Percentiles rank a stretch among this genome's conserved stretches.
These are phyloP conservation scores for Scheffersomyces segobiensis DNA, from an alignment of 1,139 yeast species.

Conservation along the genomic window DNA sequence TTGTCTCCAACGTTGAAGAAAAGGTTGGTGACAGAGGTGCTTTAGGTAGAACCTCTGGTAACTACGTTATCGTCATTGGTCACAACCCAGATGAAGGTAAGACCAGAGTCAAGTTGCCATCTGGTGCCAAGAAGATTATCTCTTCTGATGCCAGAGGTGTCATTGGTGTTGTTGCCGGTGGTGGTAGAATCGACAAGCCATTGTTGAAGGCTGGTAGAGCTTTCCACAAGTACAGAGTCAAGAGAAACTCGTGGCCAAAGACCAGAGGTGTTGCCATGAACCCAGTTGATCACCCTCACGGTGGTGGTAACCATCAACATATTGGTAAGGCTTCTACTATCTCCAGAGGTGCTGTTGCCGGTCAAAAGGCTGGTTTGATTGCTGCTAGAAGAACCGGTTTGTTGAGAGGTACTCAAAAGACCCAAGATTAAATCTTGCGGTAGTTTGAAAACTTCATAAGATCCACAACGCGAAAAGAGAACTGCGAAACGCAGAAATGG, in stretches of 20 bases:
- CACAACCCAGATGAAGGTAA: constrained; percentile 99
- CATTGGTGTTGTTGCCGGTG: constrained; percentile 66
- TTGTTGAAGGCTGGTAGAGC: constrained; percentile 99
- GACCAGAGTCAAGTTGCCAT: constrained; percentile 98
- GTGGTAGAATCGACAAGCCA: constrained; percentile 90
- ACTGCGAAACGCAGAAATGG: neutral
- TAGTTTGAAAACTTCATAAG: neutral
- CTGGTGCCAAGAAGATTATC: constrained; percentile 97
- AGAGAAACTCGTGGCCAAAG: constrained; percentile 68
- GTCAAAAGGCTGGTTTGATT: constrained; percentile 99
- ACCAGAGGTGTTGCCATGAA: constrained; percentile 69
- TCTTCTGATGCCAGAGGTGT: constrained; percentile 86
- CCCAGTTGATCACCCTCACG: constrained; percentile 99
- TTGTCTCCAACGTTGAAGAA: constrained; percentile 97
- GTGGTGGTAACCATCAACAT: constrained; percentile 99
- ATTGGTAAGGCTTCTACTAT: constrained; percentile 99
- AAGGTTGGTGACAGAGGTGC: constrained; percentile 99
- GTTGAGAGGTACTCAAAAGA: constrained; percentile 99
- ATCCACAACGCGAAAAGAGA: neutral
- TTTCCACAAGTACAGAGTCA: constrained; percentile 97
- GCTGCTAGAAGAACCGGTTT: constrained; percentile 99
- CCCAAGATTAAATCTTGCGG: constrained; percentile 56
- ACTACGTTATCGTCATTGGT: constrained; percentile 51
- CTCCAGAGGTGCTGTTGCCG: constrained; percentile 99
- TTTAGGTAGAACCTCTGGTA: constrained; percentile 92